Evolutionary conservation across 2,329 filamentous ascomycete species (phyloP), one percentile per base, ranked within the genome.

Genomic region (Dactylella cylindrospora): DNA sequence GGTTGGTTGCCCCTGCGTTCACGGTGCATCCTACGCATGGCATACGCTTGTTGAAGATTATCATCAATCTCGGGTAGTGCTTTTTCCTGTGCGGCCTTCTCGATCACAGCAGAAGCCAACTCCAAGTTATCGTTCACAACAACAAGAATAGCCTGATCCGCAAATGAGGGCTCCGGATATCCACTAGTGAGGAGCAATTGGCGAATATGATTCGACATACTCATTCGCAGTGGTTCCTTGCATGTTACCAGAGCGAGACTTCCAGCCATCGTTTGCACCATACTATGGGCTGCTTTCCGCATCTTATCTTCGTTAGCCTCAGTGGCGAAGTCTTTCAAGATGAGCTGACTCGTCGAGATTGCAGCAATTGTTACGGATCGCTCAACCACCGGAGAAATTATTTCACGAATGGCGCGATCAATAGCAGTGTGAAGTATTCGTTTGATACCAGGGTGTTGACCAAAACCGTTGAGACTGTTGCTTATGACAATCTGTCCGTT

Each of bases 41-140:
- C 85, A 22, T 96, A 75, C 65, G 94, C 88, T 17, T 80, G 76
- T 71, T 93, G 86, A 41, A 98, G 86, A 74, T 95, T 86, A 65
- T 94, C 87, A 72, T 98, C 91, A 59, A 98, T 97, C 72, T 98
- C 93, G 1, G 88, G 86, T 31, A 96, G 78, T 7, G 93, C 93
- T 64, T 91, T 87, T 70, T 95, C 88, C 72, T 97, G 91, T 2
- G 93, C 94, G 46, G 93, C 90, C 73, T 93, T 90, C 73, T 98
- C 93, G 38, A 98, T 94, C 65, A 96, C 88, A 68, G 82, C 86
- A 71, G 93, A 97, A 39, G 94, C 91, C 32, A 90, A 80, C 68
- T 98, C 93, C 23, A 98, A 80, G 71, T 98, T 98, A 66, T 94
- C 91, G 72, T 97, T 98, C 64, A 98, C 91, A 73, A 94, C 97